Evolutionary conservation across 441 rosid genomes (phyloP).

Genomic region (Adansonia grandidieri): DNA sequence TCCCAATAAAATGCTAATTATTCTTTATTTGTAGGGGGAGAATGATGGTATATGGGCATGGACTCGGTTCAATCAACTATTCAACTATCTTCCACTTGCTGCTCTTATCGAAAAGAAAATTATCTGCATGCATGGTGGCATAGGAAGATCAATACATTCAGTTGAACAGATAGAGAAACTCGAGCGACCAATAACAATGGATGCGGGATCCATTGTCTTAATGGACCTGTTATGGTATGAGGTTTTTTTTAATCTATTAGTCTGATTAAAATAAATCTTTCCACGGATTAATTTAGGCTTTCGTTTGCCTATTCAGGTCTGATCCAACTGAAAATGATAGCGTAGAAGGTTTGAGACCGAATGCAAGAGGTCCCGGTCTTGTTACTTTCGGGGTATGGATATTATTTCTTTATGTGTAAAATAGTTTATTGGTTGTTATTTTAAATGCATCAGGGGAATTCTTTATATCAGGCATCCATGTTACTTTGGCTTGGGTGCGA

Average conservation of each 20-base stretch:
- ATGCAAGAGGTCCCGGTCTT: slow-evolving; percentile 99
- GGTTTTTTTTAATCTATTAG: slow-evolving; percentile 14
- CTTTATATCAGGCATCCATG: background rate
- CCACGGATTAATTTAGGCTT: slow-evolving; percentile 1
- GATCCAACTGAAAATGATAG: slow-evolving; percentile 99
- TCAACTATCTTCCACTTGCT: slow-evolving; percentile 93
- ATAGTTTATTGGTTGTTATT: background rate
- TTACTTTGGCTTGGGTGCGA: too few relatives aligned
- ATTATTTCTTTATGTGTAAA: slow-evolving; percentile 7
- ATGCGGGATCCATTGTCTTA: slow-evolving; percentile 91
- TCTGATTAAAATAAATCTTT: slow-evolving; percentile 24
- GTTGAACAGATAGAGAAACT: slow-evolving; percentile 97
- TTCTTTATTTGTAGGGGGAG: slow-evolving; percentile 70
- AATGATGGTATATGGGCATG: slow-evolving; percentile 99
- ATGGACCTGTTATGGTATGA: slow-evolving; percentile 95
- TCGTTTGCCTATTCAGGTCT: slow-evolving; percentile 62
- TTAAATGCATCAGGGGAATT: background rate
- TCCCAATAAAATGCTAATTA: slow-evolving; percentile 20
- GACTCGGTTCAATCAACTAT: slow-evolving; percentile 98
- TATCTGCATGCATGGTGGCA: slow-evolving; percentile 99
- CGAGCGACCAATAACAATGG: slow-evolving; percentile 98
- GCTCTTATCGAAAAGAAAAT: slow-evolving; percentile 97
- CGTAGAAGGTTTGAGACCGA: slow-evolving; percentile 96
- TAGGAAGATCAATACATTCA: slow-evolving; percentile 92
- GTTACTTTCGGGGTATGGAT: slow-evolving; percentile 94